A percentile compares a stretch with the other conserved stretches of the same genome.
phyloP scores from a whole-genome alignment of 352 stramenopile genomes.

The Pythium chondricola region DNA sequence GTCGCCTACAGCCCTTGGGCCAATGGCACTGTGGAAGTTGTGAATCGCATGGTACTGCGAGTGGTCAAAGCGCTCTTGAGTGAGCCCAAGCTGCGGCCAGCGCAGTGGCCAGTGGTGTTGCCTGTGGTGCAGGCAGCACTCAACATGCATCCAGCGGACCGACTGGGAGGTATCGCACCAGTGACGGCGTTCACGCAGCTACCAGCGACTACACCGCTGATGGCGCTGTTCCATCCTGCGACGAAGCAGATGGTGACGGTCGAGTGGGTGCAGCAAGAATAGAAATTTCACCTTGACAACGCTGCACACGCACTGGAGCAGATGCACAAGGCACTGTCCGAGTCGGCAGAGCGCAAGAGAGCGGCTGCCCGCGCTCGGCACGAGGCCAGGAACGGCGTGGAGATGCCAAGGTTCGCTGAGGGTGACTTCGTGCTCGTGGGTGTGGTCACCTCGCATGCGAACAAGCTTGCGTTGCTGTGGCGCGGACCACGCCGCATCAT shows the following conservation, averaged over 20 bases:
- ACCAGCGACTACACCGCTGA: conserved; percentile 1
- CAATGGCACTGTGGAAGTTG: conserved; percentile 26
- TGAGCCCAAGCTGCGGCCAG: neutral
- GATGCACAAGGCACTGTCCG: conserved; percentile 7
- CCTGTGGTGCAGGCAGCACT: conserved; percentile 18
- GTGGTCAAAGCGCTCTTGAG: conserved; percentile 4
- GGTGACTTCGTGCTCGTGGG: conserved; percentile 16
- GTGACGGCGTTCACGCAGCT: conserved; percentile 22
- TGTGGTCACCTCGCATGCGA: neutral
- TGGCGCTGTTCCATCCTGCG: neutral
- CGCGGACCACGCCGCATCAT: neutral
- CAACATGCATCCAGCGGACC: conserved; percentile 13
- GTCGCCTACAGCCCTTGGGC: conserved; percentile 25
- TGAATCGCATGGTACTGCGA: conserved; percentile 21
- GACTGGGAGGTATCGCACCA: conserved; percentile 19
- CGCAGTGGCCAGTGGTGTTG: conserved; percentile 1
- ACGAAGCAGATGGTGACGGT: conserved; percentile 2
- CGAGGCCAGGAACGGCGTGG: neutral
- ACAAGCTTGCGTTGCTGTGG: conserved; percentile 8
- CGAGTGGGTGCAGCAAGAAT: neutral
- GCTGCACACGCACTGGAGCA: neutral
- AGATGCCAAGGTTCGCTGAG: neutral
- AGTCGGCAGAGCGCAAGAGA: neutral
- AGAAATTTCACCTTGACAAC: neutral
- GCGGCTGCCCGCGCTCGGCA: neutral